These are phyloP conservation scores for Trichoderma erinaceum DNA, from an alignment of 495 filamentous ascomycete species.

Conservation along the genomic window DNA sequence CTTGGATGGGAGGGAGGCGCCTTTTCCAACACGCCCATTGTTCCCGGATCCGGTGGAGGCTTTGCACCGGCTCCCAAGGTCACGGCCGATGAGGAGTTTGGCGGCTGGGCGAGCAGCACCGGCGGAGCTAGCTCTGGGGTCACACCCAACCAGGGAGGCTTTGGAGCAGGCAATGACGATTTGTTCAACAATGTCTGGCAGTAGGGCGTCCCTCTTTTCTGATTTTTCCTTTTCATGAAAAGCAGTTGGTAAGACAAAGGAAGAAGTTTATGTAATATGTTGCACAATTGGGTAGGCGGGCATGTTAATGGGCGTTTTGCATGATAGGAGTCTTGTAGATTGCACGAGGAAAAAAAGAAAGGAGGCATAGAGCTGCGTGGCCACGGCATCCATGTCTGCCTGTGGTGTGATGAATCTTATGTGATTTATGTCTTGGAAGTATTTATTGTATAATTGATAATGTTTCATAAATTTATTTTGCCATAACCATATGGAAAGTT, in stretches of 20 bases:
- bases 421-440: background rate
- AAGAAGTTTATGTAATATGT: background rate
- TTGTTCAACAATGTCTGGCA: slow-evolving; percentile 94
- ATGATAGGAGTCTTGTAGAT: slow-evolving; percentile 17
- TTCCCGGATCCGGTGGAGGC: slow-evolving; percentile 45
- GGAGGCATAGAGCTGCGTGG: slow-evolving; percentile 1
- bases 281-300: slow-evolving; percentile 26
- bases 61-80: slow-evolving; percentile 56
- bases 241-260: background rate
- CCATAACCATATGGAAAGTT: background rate
- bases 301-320: slow-evolving; percentile 20
- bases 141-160: slow-evolving; percentile 39
- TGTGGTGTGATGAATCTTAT: background rate
- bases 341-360: background rate
- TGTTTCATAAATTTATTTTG: background rate
- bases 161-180: slow-evolving; percentile 68
- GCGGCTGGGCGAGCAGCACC: slow-evolving; percentile 77
- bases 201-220: slow-evolving; percentile 31
- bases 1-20: slow-evolving; percentile 51
- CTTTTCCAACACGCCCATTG: slow-evolving; percentile 48
- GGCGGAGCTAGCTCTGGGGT: slow-evolving; percentile 30
- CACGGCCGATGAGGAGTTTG: slow-evolving; percentile 84
- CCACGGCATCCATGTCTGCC: background rate
- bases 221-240: background rate
- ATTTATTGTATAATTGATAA: background rate